Evolutionary conservation across 2,329 filamentous ascomycete genomes (phyloP), one percentile per base, ranked within the genome.

Genomic region (Verticillium zaregamsianum): DNA sequence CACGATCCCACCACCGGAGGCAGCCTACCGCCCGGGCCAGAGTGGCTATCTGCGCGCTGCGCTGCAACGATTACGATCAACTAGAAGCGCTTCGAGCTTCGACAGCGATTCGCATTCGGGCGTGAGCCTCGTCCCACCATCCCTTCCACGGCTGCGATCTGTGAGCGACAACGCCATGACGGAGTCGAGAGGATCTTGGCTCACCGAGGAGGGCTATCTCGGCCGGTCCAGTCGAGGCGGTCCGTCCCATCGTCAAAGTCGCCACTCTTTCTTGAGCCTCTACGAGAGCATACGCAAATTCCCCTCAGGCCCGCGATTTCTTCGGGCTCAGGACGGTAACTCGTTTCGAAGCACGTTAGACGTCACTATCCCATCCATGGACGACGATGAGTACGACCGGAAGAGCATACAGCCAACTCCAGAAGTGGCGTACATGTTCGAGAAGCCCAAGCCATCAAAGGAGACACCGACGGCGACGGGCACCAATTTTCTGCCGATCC

Each of bases 321-420:
- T 67, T 14, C 66, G 65, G 17, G 67, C 63, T 14, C 63, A 64
- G 31, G 67, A 65, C 25, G 63, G 67, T 20, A 62, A 62, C 40
- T 69, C 69, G 1, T 74, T 72, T 59, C 67, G 70, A 15, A 69
- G 68, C 49, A 66, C 61, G 8, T 57, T 74, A n/a, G 69, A 74
- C 32, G 65, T 70, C 59, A 67, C 66, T 40, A 69, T 74, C 11
- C 72, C 71, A 4, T 64, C 67, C 6, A 59, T 69, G 25, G 54
- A 61, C 15, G 60, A 65, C 9, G 57, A 63, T 35, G 32, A 52
- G 20, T 57, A 23, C 20, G 20, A 49, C n/a, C 37, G 57, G 4
- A 60, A 58, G 37, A 71, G 67, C 35, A 65, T 70, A 20, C 67
- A 67, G 45, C 67, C 61, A n/a, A 68, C 66, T 3, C 66, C 69